Conservation (phyloP, 352 stramenopile genomes). For the Globisporangium okanoganense region DNA sequence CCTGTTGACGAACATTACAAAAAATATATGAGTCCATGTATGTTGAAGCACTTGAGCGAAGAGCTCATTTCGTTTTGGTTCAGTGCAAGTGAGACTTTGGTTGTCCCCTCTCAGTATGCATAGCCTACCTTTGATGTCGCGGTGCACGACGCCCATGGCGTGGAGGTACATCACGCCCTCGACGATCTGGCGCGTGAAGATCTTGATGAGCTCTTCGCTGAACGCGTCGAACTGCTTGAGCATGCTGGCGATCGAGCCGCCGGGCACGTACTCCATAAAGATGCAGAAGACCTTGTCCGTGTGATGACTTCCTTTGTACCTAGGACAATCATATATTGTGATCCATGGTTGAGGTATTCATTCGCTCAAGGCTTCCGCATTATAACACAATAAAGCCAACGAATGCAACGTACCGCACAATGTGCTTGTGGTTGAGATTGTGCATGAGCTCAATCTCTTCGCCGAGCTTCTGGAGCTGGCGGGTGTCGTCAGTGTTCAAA, state of each 20-base stretch:
- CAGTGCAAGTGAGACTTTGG: not conserved
- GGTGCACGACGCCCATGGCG: conserved; percentile 89
- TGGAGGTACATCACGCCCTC: conserved; percentile 91
- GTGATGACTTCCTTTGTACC: conserved; percentile 82
- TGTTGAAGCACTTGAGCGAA: not conserved
- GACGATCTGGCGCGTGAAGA: conserved; percentile 91
- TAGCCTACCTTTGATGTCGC: conserved; percentile 88
- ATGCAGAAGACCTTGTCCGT: conserved; percentile 88
- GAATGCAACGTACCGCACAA: conserved; percentile 85
- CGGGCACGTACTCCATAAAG: conserved; percentile 96
- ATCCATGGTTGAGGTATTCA: not conserved
- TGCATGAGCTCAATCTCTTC: conserved; percentile 95
- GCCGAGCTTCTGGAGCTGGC: conserved; percentile 72
- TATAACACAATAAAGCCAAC: not conserved
- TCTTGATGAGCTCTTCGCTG: conserved; percentile 84
- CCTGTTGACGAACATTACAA: conserved; percentile 26
- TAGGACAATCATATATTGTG: conserved; percentile 11
- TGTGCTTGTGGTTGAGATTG: conserved; percentile 92
- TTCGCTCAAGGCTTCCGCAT: too few relatives aligned
- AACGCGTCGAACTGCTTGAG: conserved; percentile 94
- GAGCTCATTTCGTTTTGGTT: not conserved
- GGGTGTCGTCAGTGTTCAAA: conserved; percentile 42
- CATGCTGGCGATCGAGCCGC: conserved; percentile 90
- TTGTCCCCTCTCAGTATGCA: not conserved
- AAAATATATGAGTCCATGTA: too few relatives aligned